Percentiles rank a stretch among this genome's conserved stretches.
Conservation (phyloP, 257 asterid genomes). For the Solanum dulcamara region DNA sequence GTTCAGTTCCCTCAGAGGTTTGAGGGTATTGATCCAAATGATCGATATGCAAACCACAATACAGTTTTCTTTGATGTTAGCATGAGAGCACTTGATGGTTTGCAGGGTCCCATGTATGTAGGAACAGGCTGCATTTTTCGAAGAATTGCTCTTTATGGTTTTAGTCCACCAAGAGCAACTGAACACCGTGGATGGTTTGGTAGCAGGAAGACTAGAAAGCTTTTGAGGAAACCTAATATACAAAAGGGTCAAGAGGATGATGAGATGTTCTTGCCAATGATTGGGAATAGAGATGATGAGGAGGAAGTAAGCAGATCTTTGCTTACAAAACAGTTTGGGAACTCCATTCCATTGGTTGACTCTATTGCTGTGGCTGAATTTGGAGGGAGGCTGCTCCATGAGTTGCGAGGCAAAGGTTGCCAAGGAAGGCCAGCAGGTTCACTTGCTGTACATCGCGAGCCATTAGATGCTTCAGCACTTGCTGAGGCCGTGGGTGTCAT, state of each 20-base stretch:
- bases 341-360: conserved; percentile 52
- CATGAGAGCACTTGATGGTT: conserved; percentile 92
- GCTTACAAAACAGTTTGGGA: conserved; percentile 58
- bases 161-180: conserved; percentile 85
- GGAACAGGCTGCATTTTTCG: conserved; percentile 92
- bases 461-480: conserved; percentile 68
- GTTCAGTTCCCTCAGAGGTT: conserved; percentile 89
- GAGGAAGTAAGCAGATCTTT: conserved; percentile 37
- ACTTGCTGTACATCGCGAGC: conserved; percentile 77
- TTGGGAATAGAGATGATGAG: conserved; percentile 28
- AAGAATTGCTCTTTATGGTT: conserved; percentile 72
- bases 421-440: conserved; percentile 77
- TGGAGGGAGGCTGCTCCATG: conserved; percentile 75
- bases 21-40: conserved; percentile 88
- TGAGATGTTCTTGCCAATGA: conserved; percentile 49
- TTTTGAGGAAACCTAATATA: conserved; percentile 30
- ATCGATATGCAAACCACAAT: conserved; percentile 86
- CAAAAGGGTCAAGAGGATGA: conserved; percentile 26
- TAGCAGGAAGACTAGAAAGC: conserved; percentile 34
- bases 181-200: conserved; percentile 91
- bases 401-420: conserved; percentile 63
- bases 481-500: conserved; percentile 80
- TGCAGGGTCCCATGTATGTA: conserved; percentile 95
- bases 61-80: conserved; percentile 85
- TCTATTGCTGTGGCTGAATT: conserved; percentile 84